A percentile compares a stretch with the other conserved stretches of the same genome.
Evolutionary conservation across 1,139 yeast species (phyloP).

Genomic region (Pichia sp.): DNA sequence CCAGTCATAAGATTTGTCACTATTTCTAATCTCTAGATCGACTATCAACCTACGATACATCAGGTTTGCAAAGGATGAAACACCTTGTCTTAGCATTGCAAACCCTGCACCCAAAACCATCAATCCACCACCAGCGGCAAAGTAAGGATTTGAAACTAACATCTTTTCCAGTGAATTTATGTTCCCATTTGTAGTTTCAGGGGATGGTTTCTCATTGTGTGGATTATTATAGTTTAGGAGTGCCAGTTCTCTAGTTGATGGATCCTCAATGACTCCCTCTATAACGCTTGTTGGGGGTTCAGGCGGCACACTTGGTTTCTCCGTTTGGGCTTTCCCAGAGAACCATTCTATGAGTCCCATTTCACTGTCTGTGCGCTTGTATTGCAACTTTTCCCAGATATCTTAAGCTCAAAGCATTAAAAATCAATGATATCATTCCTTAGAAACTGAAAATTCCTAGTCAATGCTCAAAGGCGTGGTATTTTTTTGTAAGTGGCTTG

Average conservation of each 20-base stretch:
- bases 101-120: slow-evolving; percentile 89
- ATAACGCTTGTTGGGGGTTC: not conserved
- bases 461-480: not conserved
- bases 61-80: slow-evolving; percentile 59
- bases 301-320: not conserved
- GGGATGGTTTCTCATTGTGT: slow-evolving; percentile 1
- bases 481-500: not conserved
- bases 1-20: slow-evolving; percentile 93
- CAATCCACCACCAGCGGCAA: slow-evolving; percentile 96
- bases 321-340: not conserved
- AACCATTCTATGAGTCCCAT: slow-evolving; percentile 15
- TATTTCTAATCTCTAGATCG: slow-evolving; percentile 88
- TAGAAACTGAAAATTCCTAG: not conserved
- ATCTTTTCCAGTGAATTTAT: slow-evolving; percentile 43
- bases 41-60: slow-evolving; percentile 80
- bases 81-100: slow-evolving; percentile 71
- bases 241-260: slow-evolving; percentile 19
- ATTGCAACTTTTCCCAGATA: no score
- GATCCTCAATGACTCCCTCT: slow-evolving; percentile 17
- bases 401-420: no score
- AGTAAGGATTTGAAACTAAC: slow-evolving; percentile 76
- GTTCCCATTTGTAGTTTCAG: not conserved
- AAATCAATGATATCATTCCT: no score
- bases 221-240: slow-evolving; percentile 20
- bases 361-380: not conserved